Conservation (phyloP, 352 stramenopile species). For the Phytophthora citricola region DNA sequence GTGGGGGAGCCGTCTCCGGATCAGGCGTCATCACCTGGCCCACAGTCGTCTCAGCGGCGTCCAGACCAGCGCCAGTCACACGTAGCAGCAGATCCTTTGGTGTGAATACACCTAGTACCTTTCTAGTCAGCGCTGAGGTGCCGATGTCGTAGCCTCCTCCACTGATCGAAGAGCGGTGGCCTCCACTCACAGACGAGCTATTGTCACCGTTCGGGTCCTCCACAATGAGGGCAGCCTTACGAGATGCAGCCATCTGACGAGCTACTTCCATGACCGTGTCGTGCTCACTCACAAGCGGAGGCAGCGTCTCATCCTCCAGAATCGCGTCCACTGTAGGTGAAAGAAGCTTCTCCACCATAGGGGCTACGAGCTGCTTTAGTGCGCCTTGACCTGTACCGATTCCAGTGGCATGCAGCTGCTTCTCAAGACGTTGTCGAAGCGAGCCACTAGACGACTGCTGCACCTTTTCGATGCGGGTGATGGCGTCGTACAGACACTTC, state of each 20-base stretch:
- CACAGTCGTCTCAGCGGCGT: conserved; percentile 91
- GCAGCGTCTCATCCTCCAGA: conserved; percentile 77
- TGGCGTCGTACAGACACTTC: conserved; percentile 99
- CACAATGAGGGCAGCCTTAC: conserved; percentile 85
- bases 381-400: conserved; percentile 67
- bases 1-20: conserved; percentile 94
- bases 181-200: conserved; percentile 43
- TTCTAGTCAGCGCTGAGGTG: conserved; percentile 48
- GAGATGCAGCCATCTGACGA: conserved; percentile 83
- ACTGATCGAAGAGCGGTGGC: conserved; percentile 43
- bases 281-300: conserved; percentile 74
- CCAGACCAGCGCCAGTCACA: conserved; percentile 93
- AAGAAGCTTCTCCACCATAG: conserved; percentile 89
- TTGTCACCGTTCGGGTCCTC: conserved; percentile 64
- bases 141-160: conserved; percentile 53
- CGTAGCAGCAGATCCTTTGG: conserved; percentile 97
- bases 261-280: conserved; percentile 89
- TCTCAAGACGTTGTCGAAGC: conserved; percentile 79
- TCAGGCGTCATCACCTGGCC: conserved; percentile 97
- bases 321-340: conserved; percentile 86
- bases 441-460: conserved; percentile 76
- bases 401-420: conserved; percentile 70
- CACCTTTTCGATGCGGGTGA: conserved; percentile 95
- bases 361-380: conserved; percentile 75
- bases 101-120: conserved; percentile 96